Evolutionary conservation across 2,329 filamentous ascomycete genomes (phyloP).

Genomic region (Epichloe gansuensis): DNA sequence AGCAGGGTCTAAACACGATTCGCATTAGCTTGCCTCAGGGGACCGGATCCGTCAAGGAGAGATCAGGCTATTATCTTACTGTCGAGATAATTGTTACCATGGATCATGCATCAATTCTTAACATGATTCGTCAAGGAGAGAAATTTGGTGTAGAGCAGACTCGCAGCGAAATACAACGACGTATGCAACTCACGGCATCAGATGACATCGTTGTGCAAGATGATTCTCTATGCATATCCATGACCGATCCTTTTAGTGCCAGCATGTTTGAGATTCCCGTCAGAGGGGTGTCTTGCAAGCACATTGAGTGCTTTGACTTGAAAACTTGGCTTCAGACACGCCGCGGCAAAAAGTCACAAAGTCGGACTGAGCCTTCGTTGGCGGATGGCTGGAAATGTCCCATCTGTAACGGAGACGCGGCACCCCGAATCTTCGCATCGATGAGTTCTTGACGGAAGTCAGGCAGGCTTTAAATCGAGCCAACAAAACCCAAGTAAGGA

Average conservation of each 20-base stretch:
- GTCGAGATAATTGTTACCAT: slow-evolving; percentile 57
- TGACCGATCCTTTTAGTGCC: slow-evolving; percentile 56
- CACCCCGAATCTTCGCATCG: slow-evolving; percentile 61
- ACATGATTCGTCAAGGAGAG: slow-evolving; percentile 24
- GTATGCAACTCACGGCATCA: slow-evolving; percentile 22
- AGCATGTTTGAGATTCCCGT: slow-evolving; percentile 58
- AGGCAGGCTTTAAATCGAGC: slow-evolving; percentile 33
- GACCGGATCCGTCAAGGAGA: slow-evolving; percentile 14
- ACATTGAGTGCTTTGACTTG: slow-evolving; percentile 85
- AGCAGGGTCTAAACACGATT: slow-evolving; percentile 49
- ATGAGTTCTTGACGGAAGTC: slow-evolving; percentile 60
- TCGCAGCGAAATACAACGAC: slow-evolving; percentile 42
- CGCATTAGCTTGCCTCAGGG: slow-evolving; percentile 32
- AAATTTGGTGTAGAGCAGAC: slow-evolving; percentile 36
- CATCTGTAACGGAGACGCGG: slow-evolving; percentile 64
- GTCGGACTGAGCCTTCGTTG: slow-evolving; percentile 34
- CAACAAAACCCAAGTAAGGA: slow-evolving; percentile 15
- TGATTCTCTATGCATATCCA: slow-evolving; percentile 42
- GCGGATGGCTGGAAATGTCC: slow-evolving; percentile 79
- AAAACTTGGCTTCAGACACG: slow-evolving; percentile 66
- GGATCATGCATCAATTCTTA: slow-evolving; percentile 31
- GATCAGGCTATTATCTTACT: slow-evolving; percentile 42
- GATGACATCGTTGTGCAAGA: slow-evolving; percentile 53
- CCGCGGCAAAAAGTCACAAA: slow-evolving; percentile 27
- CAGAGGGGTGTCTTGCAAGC: slow-evolving; percentile 56